Base-by-base conservation (phyloP, 1,284 basidiomycete species). In the Trichosporon sp. region DNA sequence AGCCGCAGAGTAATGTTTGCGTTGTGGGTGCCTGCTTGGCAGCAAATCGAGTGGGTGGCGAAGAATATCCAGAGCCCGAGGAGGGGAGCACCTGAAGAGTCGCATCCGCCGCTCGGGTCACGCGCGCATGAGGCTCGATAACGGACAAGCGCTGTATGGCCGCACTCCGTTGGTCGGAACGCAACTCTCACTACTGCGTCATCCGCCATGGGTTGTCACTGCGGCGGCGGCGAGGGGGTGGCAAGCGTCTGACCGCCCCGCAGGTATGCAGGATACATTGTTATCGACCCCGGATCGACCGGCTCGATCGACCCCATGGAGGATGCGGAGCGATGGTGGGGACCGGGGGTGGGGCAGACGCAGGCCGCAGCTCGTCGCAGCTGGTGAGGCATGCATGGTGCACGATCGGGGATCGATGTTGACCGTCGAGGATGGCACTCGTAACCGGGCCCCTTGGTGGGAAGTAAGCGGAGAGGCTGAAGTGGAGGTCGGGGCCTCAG, bases 231-330 rank as follows among this genome's bases (percentile, higher is more conserved):
- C 10, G 26, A 26, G 26, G 26, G 26, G 26, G 26, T 26, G 26
- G 26, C 26, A 19, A 10, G 19, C n/a, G 19, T n/a, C 51, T 26
- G 51, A 54, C 21, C 51, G 51, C 51, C 51, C 51, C 51, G 51
- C 51, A 54, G 51, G 8, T 6, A 26, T 54, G 51, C 46, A 48
- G 46, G 26, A 26, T 26, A 26, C 26, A 26, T 26, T 26, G 26
- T 26, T 11, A 19, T 26, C 19, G 51, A 54, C 59, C 59, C 59
- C 59, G 59, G 59, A 63, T 63, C 59, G 59, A 35, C 59, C 59
- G 16, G 8, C 51, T 7, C 21, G 21, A 26, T 54, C 59, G 59
- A 35, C 59, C 59, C 59, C 59, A 35, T 31, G 31, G 59, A 63
- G 59, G 35, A 35, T 61, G 56, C 56, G 56, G 56, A 61, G 56